Evolutionary conservation across 1,284 basidiomycete genomes (phyloP).

Genomic region (Microstroma glucosiphilum): DNA sequence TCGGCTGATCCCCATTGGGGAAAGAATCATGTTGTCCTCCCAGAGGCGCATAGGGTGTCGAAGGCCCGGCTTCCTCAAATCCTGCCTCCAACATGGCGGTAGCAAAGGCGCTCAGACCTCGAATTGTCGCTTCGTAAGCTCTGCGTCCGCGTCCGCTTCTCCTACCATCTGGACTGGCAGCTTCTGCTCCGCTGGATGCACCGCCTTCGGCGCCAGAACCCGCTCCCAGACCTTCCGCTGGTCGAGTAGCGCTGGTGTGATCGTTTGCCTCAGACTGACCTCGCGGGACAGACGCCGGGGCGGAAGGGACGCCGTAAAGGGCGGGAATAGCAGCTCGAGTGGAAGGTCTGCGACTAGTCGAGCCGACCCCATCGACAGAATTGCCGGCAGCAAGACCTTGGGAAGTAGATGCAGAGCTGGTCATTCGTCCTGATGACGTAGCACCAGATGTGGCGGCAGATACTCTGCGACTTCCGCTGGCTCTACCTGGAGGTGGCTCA

Average conservation of each 20-base stretch:
- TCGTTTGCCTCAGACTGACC: neutral
- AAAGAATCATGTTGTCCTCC: neutral
- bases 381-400: neutral
- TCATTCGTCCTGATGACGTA: too few relatives aligned
- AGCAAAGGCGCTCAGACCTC: slow-evolving; percentile 39
- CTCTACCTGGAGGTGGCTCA: neutral
- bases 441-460: neutral
- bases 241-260: too few relatives aligned
- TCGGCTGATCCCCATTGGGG: slow-evolving; percentile 3
- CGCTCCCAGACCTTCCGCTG: too few relatives aligned
- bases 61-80: slow-evolving; percentile 11
- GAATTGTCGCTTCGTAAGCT: slow-evolving; percentile 32
- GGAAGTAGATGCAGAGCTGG: neutral
- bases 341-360: neutral
- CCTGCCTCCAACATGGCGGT: slow-evolving; percentile 34
- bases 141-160: slow-evolving; percentile 12
- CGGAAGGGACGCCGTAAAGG: neutral
- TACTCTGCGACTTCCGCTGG: neutral
- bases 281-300: neutral
- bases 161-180: neutral
- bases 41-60: neutral
- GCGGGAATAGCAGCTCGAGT: too few relatives aligned
- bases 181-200: neutral
- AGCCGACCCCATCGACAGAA: neutral
- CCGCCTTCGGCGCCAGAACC: neutral